Base-by-base conservation (phyloP, 2,329 filamentous ascomycete genomes). In the Xylariaceae sp. region DNA sequence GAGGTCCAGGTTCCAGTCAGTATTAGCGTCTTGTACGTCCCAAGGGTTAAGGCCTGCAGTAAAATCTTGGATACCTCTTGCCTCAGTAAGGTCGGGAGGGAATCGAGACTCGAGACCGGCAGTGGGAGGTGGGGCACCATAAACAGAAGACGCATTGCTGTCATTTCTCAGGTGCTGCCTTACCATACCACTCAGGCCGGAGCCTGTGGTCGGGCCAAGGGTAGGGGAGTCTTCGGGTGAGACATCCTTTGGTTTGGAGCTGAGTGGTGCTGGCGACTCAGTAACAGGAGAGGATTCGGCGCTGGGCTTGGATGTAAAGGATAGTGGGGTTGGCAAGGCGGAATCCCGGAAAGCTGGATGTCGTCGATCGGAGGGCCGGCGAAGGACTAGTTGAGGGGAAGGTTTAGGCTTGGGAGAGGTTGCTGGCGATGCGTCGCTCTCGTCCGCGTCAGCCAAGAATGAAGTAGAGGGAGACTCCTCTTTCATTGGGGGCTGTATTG, bases 61-160 rank as follows among this genome's bases (percentile, higher is more conserved):
- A 19, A 66, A 57, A 8, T 64, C 64, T 2, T 61, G 57, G 13
- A 63, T 45, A 11, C 52, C 40, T 12, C 47, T 50, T 3, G 53
- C 39, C 24, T 65, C 59, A 1, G 56, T 54, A 0, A 59, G 52
- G 37, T 67, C 66, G 0, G 51, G 36, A 2, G 63, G 64, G 41
- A 68, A 68, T 6, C 60, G 59, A 9, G 68, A 64, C 9, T 65
- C 65, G 13, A 68, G 56, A n/a, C 47, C 65, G 35, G 49, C 58
- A 28, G 49, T 66, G 47, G 57, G 62, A 31, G 62, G 67, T 9
- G 68, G 69, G 18, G 66, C 67, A 19, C 78, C 79, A 51, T 88
- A 89, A 19, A 93, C 73, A 0, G 89, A 94, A 1, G 91, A 97
- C 12, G 81, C 76, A 44, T 83, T 84, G 65, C 91, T 97, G 49